phyloP scores from a whole-genome alignment of 371 early-diverging fungal genomes.

The Mortierella sp. region DNA sequence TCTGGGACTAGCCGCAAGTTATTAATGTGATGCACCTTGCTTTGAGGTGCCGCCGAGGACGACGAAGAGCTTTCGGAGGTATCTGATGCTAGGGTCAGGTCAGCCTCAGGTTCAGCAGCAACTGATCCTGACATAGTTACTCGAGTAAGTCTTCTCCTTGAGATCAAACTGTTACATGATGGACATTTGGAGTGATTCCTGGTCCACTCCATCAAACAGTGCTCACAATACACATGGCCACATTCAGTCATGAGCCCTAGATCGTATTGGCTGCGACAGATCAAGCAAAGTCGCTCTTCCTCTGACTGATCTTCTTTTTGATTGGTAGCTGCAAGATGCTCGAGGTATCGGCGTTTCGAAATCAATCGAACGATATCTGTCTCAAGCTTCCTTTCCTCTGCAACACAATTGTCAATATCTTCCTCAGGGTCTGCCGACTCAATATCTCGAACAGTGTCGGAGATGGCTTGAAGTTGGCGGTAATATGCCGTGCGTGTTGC shows the following conservation, averaged over 20 bases:
- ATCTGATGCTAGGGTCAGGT: background rate
- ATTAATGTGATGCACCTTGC: background rate
- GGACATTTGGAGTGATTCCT: constrained; percentile 58
- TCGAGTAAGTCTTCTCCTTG: constrained; percentile 15
- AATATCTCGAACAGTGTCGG: constrained; percentile 60
- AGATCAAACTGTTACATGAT: constrained; percentile 50
- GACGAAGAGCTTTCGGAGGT: background rate
- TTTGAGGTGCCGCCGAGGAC: background rate
- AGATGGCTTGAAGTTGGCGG: constrained; percentile 67
- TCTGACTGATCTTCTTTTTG: constrained; percentile 29
- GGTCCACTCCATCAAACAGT: constrained; percentile 63
- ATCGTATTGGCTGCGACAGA: constrained; percentile 65
- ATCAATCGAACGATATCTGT: constrained; percentile 26
- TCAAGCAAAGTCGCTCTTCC: constrained; percentile 62
- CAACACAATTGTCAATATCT: constrained; percentile 40
- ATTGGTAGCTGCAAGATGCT: constrained; percentile 46
- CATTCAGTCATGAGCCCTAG: constrained; percentile 74
- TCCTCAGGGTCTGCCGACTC: constrained; percentile 39
- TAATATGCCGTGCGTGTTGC: constrained; percentile 69
- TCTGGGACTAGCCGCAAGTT: constrained; percentile 35
- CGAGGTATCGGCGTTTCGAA: constrained; percentile 62
- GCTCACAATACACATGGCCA: constrained; percentile 66
- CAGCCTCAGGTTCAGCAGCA: background rate
- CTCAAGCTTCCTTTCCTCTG: constrained; percentile 45
- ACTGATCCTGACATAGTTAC: constrained; percentile 20